A percentile compares a stretch with the other conserved stretches of the same genome.
Conservation (phyloP, 1,284 basidiomycete species). For the Trichosporon asahii region DNA sequence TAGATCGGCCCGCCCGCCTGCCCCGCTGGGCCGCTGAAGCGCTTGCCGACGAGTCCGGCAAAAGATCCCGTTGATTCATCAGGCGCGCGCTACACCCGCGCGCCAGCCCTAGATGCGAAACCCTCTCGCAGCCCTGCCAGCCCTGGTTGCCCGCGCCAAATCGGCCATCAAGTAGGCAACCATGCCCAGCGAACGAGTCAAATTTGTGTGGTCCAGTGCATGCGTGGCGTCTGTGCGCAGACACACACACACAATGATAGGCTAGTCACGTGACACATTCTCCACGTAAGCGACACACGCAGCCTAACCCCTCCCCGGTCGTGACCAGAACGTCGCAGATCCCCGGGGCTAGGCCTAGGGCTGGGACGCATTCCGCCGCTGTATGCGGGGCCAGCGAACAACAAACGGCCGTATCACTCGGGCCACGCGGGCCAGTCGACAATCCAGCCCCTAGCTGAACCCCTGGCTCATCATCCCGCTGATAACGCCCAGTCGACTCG, state of each 20-base stretch:
- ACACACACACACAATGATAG: neutral
- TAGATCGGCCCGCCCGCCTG: slow-evolving; percentile 3
- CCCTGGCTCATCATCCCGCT: neutral
- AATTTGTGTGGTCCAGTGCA: neutral
- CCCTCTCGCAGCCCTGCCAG: neutral
- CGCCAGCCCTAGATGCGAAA: neutral
- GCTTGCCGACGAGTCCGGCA: neutral
- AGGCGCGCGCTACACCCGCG: no score
- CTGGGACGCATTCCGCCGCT: neutral
- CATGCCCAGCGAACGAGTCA: neutral
- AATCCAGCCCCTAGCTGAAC: neutral
- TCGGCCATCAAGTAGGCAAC: neutral
- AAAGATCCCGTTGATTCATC: neutral
- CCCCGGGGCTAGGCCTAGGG: neutral
- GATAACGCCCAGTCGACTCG: neutral
- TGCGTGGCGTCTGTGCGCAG: neutral
- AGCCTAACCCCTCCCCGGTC: neutral
- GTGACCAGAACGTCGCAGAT: neutral
- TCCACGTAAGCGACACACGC: neutral
- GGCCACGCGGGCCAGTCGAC: neutral
- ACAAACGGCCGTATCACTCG: neutral
- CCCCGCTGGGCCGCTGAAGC: neutral
- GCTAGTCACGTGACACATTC: neutral
- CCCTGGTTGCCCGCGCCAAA: neutral
- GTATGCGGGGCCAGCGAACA: neutral